Base-by-base conservation (phyloP, 139 green algal genomes). In the Coccomyxa sp. region DNA sequence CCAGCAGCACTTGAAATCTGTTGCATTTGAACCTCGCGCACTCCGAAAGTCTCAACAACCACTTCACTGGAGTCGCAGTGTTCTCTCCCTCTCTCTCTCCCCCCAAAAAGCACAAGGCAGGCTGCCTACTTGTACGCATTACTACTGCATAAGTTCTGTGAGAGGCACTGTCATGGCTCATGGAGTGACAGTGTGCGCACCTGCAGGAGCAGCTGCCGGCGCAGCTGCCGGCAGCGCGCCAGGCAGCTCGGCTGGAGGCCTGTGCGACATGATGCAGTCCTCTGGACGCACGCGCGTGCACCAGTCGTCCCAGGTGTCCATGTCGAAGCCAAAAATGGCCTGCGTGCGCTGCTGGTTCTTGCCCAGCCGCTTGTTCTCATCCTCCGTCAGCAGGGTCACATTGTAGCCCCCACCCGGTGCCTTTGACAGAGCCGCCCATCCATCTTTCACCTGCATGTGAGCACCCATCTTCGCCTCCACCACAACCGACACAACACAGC, bases 221-320 rank as follows among this genome's bases (percentile, higher is more conserved):
- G 38, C 38, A 51, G 38, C 38, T 51, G 38, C 3, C 38, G 38
- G 38, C 38, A 27, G 74, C 23, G 74, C n/a, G 23, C 74, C n/a
- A 32, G 28, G 23, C 25, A 31, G 32, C 16, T 81, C 15, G 77
- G 38, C 38, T 13, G 77, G 77, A 25, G 38, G 30, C 57, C 86
- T 67, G 81, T 89, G 81, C 14, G 45, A 60, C 88, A 92, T 91
- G 57, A 89, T 81, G 84, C 84, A 90, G 23, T 82, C 81, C 10
- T 45, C 68, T 11, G 45, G 67, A 10, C 16, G 38, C 30, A 90
- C 83, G 10, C 84, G 7, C 28, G 59, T 10, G 60, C 85, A 86
- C 87, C 92, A 92, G 25, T 67, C 13, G 60, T 92, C 79, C 93
- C 93, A 96, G 77, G 90, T 88, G 25, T 86, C 78, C 38, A 90